Conservation (phyloP, 495 filamentous ascomycete species). For the Talaromyces adpressus region DNA sequence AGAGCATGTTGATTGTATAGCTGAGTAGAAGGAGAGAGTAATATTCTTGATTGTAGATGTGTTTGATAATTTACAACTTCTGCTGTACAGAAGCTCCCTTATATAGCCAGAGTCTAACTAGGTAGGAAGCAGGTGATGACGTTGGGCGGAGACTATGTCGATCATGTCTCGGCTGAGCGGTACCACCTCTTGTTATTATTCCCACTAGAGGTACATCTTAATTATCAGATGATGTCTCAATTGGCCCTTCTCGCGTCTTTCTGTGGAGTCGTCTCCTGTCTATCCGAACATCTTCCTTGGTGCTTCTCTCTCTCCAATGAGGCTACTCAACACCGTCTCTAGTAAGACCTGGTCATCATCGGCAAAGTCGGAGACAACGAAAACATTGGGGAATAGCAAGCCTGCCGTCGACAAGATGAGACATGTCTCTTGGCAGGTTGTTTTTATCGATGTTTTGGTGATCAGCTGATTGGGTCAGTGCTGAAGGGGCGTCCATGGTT, state of each 20-base stretch:
- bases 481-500: neutral
- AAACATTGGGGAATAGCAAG: too few species aligned
- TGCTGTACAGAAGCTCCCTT: neutral
- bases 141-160: conserved; percentile 1
- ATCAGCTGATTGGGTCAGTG: neutral
- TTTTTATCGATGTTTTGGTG: neutral
- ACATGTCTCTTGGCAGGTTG: neutral
- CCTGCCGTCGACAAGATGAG: neutral
- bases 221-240: neutral
- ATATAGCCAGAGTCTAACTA: neutral
- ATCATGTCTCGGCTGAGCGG: conserved; percentile 1
- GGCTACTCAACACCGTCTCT: neutral
- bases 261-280: neutral
- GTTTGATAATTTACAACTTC: neutral
- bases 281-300: neutral
- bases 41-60: neutral
- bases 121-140: neutral
- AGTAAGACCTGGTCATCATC: neutral
- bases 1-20: neutral
- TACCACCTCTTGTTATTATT: too few species aligned
- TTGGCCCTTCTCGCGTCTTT: neutral
- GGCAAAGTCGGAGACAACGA: too few species aligned
- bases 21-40: too few species aligned
- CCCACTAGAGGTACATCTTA: neutral
- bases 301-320: neutral